Conservation (phyloP, 2,329 filamentous ascomycete species). For the Sporothrix euskadiensis region DNA sequence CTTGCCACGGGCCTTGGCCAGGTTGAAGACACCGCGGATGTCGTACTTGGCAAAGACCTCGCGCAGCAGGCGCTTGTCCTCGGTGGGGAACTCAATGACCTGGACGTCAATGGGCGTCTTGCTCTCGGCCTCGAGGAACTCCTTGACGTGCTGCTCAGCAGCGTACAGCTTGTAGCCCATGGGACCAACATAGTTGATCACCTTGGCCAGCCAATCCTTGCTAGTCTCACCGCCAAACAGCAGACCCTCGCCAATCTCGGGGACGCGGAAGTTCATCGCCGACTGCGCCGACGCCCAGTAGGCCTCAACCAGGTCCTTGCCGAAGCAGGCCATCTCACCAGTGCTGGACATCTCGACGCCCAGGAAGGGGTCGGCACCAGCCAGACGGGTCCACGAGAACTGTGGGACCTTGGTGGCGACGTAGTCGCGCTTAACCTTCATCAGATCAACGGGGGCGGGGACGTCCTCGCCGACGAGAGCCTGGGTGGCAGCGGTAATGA, state of each 20-base stretch:
- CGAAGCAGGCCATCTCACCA: slow-evolving; percentile 98
- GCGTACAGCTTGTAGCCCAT: slow-evolving; percentile 95
- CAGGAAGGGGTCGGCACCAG: slow-evolving; percentile 94
- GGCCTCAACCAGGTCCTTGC: slow-evolving; percentile 90
- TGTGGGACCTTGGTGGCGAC: slow-evolving; percentile 97
- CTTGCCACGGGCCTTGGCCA: slow-evolving; percentile 80
- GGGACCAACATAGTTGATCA: slow-evolving; percentile 80
- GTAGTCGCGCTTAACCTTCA: slow-evolving; percentile 87
- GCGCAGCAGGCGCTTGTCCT: slow-evolving; percentile 90
- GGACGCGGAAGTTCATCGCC: slow-evolving; percentile 98
- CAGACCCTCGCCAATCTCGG: slow-evolving; percentile 90
- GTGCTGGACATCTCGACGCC: slow-evolving; percentile 97
- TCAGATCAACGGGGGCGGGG: slow-evolving; percentile 81
- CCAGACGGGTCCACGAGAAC: slow-evolving; percentile 98
- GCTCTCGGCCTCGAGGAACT: slow-evolving; percentile 68
- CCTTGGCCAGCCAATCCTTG: slow-evolving; percentile 67
- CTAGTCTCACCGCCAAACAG: slow-evolving; percentile 81
- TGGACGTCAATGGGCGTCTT: slow-evolving; percentile 73
- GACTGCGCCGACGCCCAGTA: slow-evolving; percentile 97
- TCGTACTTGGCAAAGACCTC: slow-evolving; percentile 97
- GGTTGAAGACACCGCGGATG: slow-evolving; percentile 93
- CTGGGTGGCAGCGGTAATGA: slow-evolving; percentile 94
- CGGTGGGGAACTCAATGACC: slow-evolving; percentile 93
- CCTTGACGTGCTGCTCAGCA: slow-evolving; percentile 77
- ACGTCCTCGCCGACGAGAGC: slow-evolving; percentile 79